Base-by-base conservation (phyloP, 371 early-diverging fungal species). In the Syncephalis plumigaleata region DNA sequence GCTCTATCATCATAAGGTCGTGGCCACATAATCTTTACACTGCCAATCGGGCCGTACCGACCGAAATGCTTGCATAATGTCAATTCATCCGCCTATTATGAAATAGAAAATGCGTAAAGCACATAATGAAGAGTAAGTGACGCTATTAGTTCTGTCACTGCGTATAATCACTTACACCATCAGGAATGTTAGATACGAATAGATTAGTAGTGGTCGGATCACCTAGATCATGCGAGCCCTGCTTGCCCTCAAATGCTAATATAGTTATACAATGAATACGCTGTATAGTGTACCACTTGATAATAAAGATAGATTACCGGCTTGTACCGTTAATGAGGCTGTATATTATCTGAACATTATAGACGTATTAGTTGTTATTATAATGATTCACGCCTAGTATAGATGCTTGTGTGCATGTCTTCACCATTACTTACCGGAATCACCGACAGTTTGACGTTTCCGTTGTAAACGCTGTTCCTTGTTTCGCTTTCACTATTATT, bases 1-100 rank as follows among this genome's bases (percentile, higher is more conserved):
- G 79, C 81, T 27, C 67, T 69, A 55, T 89, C 91, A 46, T 87
- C 91, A 40, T 66, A 70, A 0, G 84, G 84, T 13, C 91, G 79
- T 2, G 95, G 93, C 89, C 88, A 87, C 91, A 92, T 88, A 43
- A 94, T 84, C 59, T 94, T 92, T 45, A 91, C 84, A 45, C 87
- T 86, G 4, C 81, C 93, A 53, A 94, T 87, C 0, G 91, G 81
- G 0, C 95, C 95, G 56, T 67, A 84, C 21, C 57, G 64, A 17
- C 67, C 90, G 73, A 94, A 94, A 20, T 70, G 73, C 49, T 68
- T 60, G 51, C 83, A 84, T 1, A 94, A 53, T 20, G 55, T 53
- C 18, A 72, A 68, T 59, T 91, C 91, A 51, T 76, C 74, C 4
- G 76, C 68, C 51, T 68, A 43, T 5, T 15, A 27, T 0, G 3